phyloP scores from a whole-genome alignment of 257 asterid species.

The Penstemon davidsonii region DNA sequence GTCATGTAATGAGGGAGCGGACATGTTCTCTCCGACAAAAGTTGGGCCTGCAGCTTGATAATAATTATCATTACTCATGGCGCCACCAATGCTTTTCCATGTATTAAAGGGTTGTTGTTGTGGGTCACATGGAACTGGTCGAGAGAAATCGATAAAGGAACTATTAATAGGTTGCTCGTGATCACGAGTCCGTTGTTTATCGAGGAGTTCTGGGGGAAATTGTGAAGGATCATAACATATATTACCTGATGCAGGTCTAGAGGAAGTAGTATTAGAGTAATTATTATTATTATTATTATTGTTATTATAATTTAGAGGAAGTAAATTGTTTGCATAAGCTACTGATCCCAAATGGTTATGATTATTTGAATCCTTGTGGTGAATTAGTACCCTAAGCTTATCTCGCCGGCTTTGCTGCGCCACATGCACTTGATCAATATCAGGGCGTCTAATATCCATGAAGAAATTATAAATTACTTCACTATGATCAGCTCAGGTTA shows the following conservation, averaged over 20 bases:
- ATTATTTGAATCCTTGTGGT: slow-evolving; percentile 26
- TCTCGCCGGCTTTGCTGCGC: slow-evolving; percentile 82
- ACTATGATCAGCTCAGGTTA: too few species aligned
- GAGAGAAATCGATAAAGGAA: slow-evolving; percentile 21
- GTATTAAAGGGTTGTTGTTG: slow-evolving; percentile 36
- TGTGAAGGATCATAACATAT: slow-evolving; percentile 35
- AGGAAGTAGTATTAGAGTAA: too few species aligned
- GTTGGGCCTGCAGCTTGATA: slow-evolving; percentile 21
- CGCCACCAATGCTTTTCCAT: slow-evolving; percentile 43
- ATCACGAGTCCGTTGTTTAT: background rate
- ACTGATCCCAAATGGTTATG: slow-evolving; percentile 18
- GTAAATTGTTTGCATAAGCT: slow-evolving; percentile 22
- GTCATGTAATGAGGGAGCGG: slow-evolving; percentile 27
- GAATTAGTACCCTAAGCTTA: slow-evolving; percentile 40
- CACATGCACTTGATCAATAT: slow-evolving; percentile 54
- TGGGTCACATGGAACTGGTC: slow-evolving; percentile 9
- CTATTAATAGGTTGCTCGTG: too few species aligned
- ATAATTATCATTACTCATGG: slow-evolving; percentile 28
- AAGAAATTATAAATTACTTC: background rate
- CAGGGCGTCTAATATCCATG: slow-evolving; percentile 50
- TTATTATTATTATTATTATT: too few species aligned
- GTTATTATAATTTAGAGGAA: background rate
- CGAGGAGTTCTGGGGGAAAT: slow-evolving; percentile 40
- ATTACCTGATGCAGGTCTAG: slow-evolving; percentile 18
- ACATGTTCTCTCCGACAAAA: slow-evolving; percentile 38